phyloP scores from a whole-genome alignment of 805 yeast species.

The Debaryomyces hansenii region DNA sequence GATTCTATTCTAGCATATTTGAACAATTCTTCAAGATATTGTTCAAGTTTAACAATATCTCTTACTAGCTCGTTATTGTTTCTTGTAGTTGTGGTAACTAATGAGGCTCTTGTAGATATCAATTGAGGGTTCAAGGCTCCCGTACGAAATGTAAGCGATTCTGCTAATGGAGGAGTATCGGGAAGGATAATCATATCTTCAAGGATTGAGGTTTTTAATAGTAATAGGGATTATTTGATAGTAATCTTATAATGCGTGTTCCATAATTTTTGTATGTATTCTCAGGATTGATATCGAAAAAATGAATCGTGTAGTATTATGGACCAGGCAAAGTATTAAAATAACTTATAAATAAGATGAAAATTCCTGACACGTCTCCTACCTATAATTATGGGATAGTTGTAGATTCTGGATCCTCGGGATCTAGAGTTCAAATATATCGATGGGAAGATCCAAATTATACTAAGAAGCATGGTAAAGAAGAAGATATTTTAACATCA shows the following conservation, averaged over 20 bases:
- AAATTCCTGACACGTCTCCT: constrained; percentile 5
- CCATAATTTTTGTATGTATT: not conserved
- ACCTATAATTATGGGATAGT: constrained; percentile 71
- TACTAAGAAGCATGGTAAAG: constrained; percentile 17
- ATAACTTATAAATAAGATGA: constrained; percentile 1
- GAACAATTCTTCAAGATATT: constrained; percentile 30
- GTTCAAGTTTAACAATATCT: constrained; percentile 32
- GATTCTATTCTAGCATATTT: constrained; percentile 7
- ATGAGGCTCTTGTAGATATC: constrained; percentile 16
- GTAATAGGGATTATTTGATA: too few species aligned
- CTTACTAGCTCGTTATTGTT: constrained; percentile 26
- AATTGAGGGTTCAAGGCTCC: constrained; percentile 10
- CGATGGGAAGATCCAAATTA: constrained; percentile 61
- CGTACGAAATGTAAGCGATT: constrained; percentile 4
- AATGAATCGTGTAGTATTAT: not conserved
- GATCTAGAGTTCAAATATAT: constrained; percentile 84
- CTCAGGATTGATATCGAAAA: constrained; percentile 1
- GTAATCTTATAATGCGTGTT: not conserved
- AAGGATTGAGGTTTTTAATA: too few species aligned
- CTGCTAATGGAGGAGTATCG: constrained; percentile 31
- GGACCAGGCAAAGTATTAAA: too few species aligned
- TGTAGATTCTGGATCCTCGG: constrained; percentile 94
- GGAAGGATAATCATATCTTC: constrained; percentile 32
- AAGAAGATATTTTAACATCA: constrained; percentile 42
- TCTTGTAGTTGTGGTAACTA: constrained; percentile 8